Evolutionary conservation across 768 basidiomycete genomes (phyloP).

Genomic region (Boletales sp.): DNA sequence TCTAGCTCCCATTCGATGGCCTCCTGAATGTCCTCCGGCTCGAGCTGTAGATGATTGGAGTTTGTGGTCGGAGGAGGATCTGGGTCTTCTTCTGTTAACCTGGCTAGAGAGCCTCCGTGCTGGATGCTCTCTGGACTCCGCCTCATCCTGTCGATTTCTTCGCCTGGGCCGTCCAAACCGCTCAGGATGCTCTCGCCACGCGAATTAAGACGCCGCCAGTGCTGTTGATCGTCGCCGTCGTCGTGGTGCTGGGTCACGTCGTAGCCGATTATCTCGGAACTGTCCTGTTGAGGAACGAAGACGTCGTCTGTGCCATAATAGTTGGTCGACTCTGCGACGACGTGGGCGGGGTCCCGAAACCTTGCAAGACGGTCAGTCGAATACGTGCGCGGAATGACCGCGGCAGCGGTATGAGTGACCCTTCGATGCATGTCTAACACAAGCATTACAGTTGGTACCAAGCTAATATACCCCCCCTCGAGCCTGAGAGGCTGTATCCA

Average conservation of each 20-base stretch:
- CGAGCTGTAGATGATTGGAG: conserved; percentile 14
- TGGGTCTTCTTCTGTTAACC: conserved; percentile 38
- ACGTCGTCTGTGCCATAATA: conserved; percentile 14
- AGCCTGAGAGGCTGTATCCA: conserved; percentile 20
- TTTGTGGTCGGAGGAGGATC: conserved; percentile 6
- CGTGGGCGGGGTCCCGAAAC: conserved; percentile 15
- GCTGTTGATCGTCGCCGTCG: conserved; percentile 19
- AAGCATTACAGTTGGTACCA: conserved; percentile 4
- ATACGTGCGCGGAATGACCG: conserved; percentile 22
- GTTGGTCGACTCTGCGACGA: conserved; percentile 10
- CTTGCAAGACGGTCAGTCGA: conserved; percentile 13
- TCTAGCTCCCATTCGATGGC: conserved; percentile 46
- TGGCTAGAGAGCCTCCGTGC: conserved; percentile 25
- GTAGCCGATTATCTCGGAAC: conserved; percentile 18
- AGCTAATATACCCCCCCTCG: conserved; percentile 20
- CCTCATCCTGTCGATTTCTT: conserved; percentile 22
- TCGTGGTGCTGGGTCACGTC: conserved; percentile 17
- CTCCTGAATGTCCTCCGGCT: conserved; percentile 36
- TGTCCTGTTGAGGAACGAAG: conserved; percentile 9
- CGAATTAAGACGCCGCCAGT: conserved; percentile 31
- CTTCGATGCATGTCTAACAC: conserved; percentile 26
- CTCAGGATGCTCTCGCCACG: conserved; percentile 31
- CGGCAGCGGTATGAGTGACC: conserved; percentile 30
- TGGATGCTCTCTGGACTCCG: conserved; percentile 36
- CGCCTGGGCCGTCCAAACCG: conserved; percentile 23